Percentiles rank a stretch among this genome's conserved stretches.
Evolutionary conservation across 2,329 filamentous ascomycete species (phyloP).

Genomic region (Diaporthe sp.): DNA sequence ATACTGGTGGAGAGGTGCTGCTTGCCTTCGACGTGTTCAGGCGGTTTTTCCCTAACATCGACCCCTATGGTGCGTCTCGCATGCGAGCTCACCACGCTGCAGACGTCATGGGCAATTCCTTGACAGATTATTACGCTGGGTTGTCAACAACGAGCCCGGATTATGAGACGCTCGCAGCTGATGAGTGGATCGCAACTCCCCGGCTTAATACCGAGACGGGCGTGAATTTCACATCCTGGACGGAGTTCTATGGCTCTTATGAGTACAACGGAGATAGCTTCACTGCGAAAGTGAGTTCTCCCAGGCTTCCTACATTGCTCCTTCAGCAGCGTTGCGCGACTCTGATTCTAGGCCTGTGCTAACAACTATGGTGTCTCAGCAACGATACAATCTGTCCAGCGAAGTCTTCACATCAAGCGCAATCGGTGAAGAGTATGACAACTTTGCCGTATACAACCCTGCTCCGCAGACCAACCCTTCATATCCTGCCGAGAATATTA

Average conservation of each 20-base stretch:
- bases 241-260: constrained; percentile 10
- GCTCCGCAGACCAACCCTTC: neutral
- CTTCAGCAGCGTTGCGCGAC: neutral
- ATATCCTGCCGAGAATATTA: neutral
- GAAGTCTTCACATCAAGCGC: constrained; percentile 7
- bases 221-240: constrained; percentile 12
- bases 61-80: neutral
- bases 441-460: neutral
- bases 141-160: neutral
- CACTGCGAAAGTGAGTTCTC: neutral
- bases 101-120: constrained; percentile 8
- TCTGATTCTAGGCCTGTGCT: neutral
- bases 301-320: too few relatives aligned
- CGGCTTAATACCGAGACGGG: neutral
- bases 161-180: neutral
- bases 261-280: neutral
- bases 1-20: constrained; percentile 12
- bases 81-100: constrained; percentile 11
- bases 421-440: neutral
- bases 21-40: constrained; percentile 9
- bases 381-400: constrained; percentile 3
- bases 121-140: neutral
- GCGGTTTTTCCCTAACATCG: constrained; percentile 12
- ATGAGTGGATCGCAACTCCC: constrained; percentile 15
- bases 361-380: neutral